These are phyloP conservation scores for Vigna angularis DNA, from an alignment of 306 rosid species.

Conservation along the genomic window DNA sequence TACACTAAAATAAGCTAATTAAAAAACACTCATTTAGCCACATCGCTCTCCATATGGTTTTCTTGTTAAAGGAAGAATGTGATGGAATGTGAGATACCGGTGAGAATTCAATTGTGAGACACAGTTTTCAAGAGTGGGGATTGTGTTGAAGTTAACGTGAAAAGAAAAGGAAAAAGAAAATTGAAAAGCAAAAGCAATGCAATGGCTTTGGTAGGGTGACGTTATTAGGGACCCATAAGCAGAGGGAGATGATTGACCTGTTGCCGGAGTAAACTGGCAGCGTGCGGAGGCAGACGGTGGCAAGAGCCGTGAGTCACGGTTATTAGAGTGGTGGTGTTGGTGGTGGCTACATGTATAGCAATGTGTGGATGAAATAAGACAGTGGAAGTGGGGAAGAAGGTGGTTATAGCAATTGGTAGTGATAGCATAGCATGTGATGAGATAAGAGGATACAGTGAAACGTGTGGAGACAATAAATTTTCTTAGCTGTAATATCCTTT, in stretches of 20 bases:
- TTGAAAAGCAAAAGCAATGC: neutral
- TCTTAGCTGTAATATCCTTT: neutral
- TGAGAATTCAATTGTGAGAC: neutral
- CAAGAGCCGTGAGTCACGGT: neutral
- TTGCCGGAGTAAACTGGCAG: neutral
- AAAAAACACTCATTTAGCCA: no score
- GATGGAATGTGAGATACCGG: no score
- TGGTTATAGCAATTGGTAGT: neutral
- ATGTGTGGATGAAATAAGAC: neutral
- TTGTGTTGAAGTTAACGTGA: neutral
- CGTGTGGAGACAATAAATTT: conserved; percentile 1
- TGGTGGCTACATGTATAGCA: neutral
- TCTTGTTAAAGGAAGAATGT: no score
- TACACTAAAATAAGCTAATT: no score
- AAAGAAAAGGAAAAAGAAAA: neutral
- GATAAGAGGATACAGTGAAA: neutral
- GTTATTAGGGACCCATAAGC: no score
- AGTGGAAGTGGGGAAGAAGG: neutral
- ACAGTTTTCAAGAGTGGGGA: neutral
- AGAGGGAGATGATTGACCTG: neutral
- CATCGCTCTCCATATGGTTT: no score
- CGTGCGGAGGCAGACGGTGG: neutral
- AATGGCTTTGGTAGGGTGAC: neutral
- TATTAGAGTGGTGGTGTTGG: no score
- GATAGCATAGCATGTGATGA: neutral